Base-by-base conservation (phyloP, 2,329 filamentous ascomycete species). In the Xylariaceae sp. region DNA sequence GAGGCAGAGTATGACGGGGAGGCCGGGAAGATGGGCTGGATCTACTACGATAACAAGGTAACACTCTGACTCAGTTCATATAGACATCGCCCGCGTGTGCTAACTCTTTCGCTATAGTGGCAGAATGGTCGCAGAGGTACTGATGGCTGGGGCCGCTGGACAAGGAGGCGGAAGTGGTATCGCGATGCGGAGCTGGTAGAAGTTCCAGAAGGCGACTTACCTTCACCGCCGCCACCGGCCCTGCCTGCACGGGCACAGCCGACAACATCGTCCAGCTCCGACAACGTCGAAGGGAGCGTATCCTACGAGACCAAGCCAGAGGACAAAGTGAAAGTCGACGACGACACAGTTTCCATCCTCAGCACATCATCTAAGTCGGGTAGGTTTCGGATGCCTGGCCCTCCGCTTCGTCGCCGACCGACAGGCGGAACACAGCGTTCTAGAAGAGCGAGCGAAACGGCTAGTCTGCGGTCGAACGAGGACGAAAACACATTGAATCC, bases 31-130 rank as follows among this genome's bases (percentile, higher is more conserved):
- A 81, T 86, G 62, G 94, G 92, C 1, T 99, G 94, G 94, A 89
- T 96, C 36, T 99, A 94, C 71, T 99, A 96, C 68, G 94, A 99
- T 67, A 97, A 92, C 69, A 96, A 96, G 84, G 89, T 90, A 74
- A 8, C 56, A 75, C 62, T 46, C 9, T n/a, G 12, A 15, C 30
- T 7, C 47, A 10, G 9, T 29, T 21, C 10, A 26, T 3, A 3
- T n/a, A 3, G 13, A n/a, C 10, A 36, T 34, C 9, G 19, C n/a
- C 0, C 16, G 8, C 30, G 32, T 59, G 61, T 47, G 57, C 53
- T 47, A 34, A 40, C 1, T 29, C 8, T 29, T 30, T 29, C 6
- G 3, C 12, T 18, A 51, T 46, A 95, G 87, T 99, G 94, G 94
- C 86, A 91, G 68, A 87, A 89, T 62, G 92, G 92, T 16, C 86